A percentile compares a stretch with the other conserved stretches of the same genome.
Conservation (phyloP, 805 yeast species). For the Candida sphagnicola region DNA sequence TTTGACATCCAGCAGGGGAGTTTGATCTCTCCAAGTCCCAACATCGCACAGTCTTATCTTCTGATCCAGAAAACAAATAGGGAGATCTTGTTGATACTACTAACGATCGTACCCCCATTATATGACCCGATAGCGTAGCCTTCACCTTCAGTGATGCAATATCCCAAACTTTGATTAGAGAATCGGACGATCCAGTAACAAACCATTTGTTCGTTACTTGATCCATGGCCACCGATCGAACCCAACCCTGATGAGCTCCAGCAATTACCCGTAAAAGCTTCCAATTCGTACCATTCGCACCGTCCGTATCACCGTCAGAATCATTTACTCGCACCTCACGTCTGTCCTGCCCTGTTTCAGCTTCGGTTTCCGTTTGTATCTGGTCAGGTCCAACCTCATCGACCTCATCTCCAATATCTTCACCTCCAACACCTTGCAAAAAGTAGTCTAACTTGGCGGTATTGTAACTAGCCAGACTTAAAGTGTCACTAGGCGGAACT, state of each 20-base stretch:
- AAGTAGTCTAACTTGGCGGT: conserved; percentile 23
- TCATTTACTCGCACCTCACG: too few species aligned
- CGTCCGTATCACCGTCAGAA: background rate
- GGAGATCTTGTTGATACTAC: conserved; percentile 75
- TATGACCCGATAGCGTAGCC: conserved; percentile 83
- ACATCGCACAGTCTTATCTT: conserved; percentile 88
- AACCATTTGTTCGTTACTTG: conserved; percentile 83
- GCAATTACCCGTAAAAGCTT: conserved; percentile 66
- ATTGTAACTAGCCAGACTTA: conserved; percentile 30
- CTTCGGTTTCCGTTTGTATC: too few species aligned
- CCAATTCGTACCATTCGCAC: conserved; percentile 40
- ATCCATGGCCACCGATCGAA: conserved; percentile 74
- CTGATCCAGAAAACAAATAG: conserved; percentile 86
- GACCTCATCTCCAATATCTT: conserved; percentile 3
- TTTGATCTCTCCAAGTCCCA: conserved; percentile 93
- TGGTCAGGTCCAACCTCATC: conserved; percentile 4
- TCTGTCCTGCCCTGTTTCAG: too few species aligned
- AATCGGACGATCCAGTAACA: conserved; percentile 86
- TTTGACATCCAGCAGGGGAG: conserved; percentile 45
- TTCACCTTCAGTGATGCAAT: conserved; percentile 64
- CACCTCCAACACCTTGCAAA: conserved; percentile 4
- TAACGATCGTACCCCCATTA: conserved; percentile 81
- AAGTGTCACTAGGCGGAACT: conserved; percentile 25
- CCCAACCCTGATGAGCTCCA: conserved; percentile 91
- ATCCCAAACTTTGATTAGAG: conserved; percentile 91